Evolutionary conservation across 176 grass and related monocot genomes (phyloP), one percentile per base, ranked within the genome.

Genomic region (Phoenix dactylifera): DNA sequence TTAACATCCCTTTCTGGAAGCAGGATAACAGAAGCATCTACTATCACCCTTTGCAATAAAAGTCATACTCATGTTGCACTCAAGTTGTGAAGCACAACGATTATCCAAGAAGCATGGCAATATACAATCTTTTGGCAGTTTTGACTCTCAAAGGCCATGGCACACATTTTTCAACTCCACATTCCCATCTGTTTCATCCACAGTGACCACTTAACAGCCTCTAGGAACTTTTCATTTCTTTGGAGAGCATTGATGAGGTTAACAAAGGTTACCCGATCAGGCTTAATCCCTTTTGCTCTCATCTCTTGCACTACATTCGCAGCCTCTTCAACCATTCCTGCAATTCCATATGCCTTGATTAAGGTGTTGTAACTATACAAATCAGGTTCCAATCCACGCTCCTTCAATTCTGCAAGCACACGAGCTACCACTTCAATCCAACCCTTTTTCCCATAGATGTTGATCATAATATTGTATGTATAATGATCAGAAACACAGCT

Each of bases 381-480:
- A 83, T 95, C 86, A 48, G 80, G 90, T 60, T 83, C 90, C 6
- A 76, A 55, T 5, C 76, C 90, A 35, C 64, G 79, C 15, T 67
- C 73, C 68, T 83, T 86, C 24, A 95, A 64, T 58, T 95, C 85
- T 15, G 76, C 55, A 70, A 91, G 74, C 65, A 97, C 87, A 69
- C 54, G 58, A 1, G 92, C 73, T 24, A 90, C 73, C 54, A 73
- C 75, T 76, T 97, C 75, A 3, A 97, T 88, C 92, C 87, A 97
- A 25, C 87, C 84, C 52, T 73, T 90, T 74, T 73, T 87, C 15
- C 86, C 87, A 54, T 91, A 91, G 49, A 96, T 90, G 60, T 96
- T 96, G 25, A 96, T 85, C 83, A 96, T 96, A 58, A 86, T 90
- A 57, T 96, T 96, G 49, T 91, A 97, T 4, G 92, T 97, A 15